phyloP scores from a whole-genome alignment of 108 stramenopile species.

The Epipyxis sp. region DNA sequence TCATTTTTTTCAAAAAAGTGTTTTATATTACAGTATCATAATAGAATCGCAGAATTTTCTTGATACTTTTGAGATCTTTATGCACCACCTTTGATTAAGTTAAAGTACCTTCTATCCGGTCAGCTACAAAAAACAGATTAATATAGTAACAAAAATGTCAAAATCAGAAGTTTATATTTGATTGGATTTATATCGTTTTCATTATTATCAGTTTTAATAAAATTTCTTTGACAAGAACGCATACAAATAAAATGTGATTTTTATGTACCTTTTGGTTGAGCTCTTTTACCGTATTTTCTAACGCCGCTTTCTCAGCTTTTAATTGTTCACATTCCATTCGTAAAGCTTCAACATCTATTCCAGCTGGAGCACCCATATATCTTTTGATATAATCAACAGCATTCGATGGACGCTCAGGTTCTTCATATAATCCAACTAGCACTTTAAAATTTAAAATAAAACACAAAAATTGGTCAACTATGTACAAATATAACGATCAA shows the following conservation, averaged over 20 bases:
- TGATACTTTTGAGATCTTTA: not conserved
- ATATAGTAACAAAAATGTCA: not conserved
- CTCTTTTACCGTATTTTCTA: not conserved
- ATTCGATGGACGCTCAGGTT: conserved; percentile 81
- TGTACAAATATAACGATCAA: not conserved
- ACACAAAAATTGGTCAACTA: not conserved
- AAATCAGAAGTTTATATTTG: not conserved
- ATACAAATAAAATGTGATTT: not conserved
- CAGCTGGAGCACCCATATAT: conserved; percentile 68
- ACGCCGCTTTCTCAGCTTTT: not conserved
- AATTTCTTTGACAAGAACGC: not conserved
- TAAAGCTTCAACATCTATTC: conserved; percentile 75
- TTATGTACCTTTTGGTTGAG: not conserved
- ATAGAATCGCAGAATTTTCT: not conserved
- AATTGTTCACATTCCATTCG: not conserved
- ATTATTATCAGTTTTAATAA: too few relatives aligned
- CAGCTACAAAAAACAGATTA: not conserved
- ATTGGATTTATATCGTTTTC: not conserved
- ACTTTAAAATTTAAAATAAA: conserved; percentile 41
- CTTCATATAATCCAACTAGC: conserved; percentile 85
- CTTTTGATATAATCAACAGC: conserved; percentile 82
- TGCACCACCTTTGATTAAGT: too few relatives aligned
- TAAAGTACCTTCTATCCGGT: not conserved
- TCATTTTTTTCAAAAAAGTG: not conserved
- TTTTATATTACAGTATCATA: not conserved